These are phyloP conservation scores for Taiozyma sp. DNA, from an alignment of 1,139 yeast species.

Conservation along the genomic window DNA sequence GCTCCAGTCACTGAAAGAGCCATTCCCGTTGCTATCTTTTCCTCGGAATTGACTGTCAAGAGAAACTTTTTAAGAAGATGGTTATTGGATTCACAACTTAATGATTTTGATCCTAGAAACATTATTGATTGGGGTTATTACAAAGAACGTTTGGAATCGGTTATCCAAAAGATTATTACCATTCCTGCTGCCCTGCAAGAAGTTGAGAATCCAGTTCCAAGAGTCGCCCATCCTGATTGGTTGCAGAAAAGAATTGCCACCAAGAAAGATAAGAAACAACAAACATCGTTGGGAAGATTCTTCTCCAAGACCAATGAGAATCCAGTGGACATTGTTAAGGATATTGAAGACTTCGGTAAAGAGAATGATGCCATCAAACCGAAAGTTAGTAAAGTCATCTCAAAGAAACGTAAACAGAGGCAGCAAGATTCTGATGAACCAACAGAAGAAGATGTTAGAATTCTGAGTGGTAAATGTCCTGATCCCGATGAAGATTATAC, in stretches of 20 bases:
- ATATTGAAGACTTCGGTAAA: constrained; percentile 74
- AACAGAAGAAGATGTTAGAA: constrained; percentile 39
- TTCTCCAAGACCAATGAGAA: constrained; percentile 36
- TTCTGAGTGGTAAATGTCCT: constrained; percentile 58
- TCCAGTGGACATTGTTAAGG: constrained; percentile 39
- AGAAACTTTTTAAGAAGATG: constrained; percentile 72
- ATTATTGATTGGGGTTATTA: constrained; percentile 95
- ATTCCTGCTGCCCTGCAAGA: constrained; percentile 97
- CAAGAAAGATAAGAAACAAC: constrained; percentile 66
- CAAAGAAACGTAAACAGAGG: constrained; percentile 34
- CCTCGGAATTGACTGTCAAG: constrained; percentile 64
- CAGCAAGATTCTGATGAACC: constrained; percentile 28
- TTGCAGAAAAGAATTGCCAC: constrained; percentile 55
- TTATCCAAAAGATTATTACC: constrained; percentile 89
- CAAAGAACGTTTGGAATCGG: constrained; percentile 85
- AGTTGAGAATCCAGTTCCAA: constrained; percentile 88
- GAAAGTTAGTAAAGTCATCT: constrained; percentile 47
- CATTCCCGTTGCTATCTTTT: constrained; percentile 91
- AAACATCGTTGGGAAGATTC: constrained; percentile 56
- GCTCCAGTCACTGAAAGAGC: constrained; percentile 97
- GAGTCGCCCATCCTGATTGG: constrained; percentile 96
- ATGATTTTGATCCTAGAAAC: constrained; percentile 81
- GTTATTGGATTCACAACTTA: constrained; percentile 74
- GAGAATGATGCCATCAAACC: constrained; percentile 24
- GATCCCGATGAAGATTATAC: constrained; percentile 68